Conservation (phyloP, 176 grass and related monocot species). For the Cenchrus purpureus region DNA sequence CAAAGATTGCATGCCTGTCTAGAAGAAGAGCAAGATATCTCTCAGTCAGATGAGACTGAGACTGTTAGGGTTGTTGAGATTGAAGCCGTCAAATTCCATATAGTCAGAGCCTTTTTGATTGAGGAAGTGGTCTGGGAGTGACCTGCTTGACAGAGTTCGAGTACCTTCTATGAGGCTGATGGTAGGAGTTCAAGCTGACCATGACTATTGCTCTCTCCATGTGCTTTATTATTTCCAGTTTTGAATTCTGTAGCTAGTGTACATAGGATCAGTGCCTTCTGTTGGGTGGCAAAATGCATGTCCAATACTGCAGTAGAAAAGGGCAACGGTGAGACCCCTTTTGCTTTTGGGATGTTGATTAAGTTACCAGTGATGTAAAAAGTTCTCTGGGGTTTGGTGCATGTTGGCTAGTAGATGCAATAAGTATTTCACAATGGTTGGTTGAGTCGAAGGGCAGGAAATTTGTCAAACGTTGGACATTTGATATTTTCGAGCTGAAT, state of each 20-base stretch:
- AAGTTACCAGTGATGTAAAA: conserved; percentile 35
- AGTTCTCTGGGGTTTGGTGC: conserved; percentile 24
- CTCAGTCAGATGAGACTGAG: neutral
- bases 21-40: neutral
- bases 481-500: neutral
- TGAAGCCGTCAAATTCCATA: conserved; percentile 43
- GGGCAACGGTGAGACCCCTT: neutral
- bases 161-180: neutral
- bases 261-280: conserved; percentile 19
- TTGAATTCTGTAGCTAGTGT: conserved; percentile 33
- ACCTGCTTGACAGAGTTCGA: conserved; percentile 17
- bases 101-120: conserved; percentile 41
- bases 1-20: conserved; percentile 7
- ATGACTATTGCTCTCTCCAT: conserved; percentile 14
- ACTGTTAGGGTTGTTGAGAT: conserved; percentile 17
- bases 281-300: neutral
- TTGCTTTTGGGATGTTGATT: neutral
- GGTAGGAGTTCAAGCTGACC: conserved; percentile 36
- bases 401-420: conserved; percentile 6
- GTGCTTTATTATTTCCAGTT: neutral
- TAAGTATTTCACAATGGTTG: neutral
- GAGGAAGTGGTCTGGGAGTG: conserved; percentile 37
- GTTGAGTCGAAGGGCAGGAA: neutral
- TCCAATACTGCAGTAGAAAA: neutral
- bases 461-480: neutral